A percentile compares a stretch with the other conserved stretches of the same genome.
Evolutionary conservation across 1,139 yeast genomes (phyloP).

Genomic region (Arxiozyma slooffiae): DNA sequence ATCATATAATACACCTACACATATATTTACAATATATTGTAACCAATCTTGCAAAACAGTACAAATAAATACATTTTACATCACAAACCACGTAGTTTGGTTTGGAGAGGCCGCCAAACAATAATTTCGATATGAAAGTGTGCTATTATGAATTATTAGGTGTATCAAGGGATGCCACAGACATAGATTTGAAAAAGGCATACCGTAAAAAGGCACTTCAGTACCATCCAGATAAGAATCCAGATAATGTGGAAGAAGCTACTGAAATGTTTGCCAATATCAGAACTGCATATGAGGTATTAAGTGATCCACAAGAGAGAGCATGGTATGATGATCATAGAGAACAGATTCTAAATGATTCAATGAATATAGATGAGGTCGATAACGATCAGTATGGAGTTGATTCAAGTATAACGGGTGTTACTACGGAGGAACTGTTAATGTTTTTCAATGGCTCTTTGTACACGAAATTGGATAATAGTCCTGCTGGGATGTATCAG

Average conservation of each 20-base stretch:
- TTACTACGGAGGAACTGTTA: slow-evolving; percentile 57
- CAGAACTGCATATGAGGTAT: slow-evolving; percentile 83
- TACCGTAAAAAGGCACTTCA: slow-evolving; percentile 73
- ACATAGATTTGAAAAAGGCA: slow-evolving; percentile 72
- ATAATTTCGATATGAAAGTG: slow-evolving; percentile 52
- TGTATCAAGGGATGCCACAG: slow-evolving; percentile 56
- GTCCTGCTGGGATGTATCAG: slow-evolving; percentile 57
- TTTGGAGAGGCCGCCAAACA: too few species aligned
- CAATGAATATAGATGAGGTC: slow-evolving; percentile 32
- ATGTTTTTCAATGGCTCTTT: slow-evolving; percentile 65
- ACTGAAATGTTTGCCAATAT: slow-evolving; percentile 71
- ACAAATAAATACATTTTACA: too few species aligned
- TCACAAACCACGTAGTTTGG: too few species aligned
- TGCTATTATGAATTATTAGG: slow-evolving; percentile 81
- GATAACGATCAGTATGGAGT: slow-evolving; percentile 29
- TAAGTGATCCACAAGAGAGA: slow-evolving; percentile 88
- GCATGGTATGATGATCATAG: slow-evolving; percentile 97
- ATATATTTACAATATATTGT: too few species aligned
- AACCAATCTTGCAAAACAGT: too few species aligned
- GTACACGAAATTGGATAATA: slow-evolving; percentile 52
- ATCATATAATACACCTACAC: too few species aligned
- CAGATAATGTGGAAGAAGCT: slow-evolving; percentile 72
- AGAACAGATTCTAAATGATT: slow-evolving; percentile 57
- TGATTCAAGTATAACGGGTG: slow-evolving; percentile 50
- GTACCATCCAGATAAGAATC: slow-evolving; percentile 89